Conservation (phyloP, 306 rosid genomes). For the Cercis canadensis region DNA sequence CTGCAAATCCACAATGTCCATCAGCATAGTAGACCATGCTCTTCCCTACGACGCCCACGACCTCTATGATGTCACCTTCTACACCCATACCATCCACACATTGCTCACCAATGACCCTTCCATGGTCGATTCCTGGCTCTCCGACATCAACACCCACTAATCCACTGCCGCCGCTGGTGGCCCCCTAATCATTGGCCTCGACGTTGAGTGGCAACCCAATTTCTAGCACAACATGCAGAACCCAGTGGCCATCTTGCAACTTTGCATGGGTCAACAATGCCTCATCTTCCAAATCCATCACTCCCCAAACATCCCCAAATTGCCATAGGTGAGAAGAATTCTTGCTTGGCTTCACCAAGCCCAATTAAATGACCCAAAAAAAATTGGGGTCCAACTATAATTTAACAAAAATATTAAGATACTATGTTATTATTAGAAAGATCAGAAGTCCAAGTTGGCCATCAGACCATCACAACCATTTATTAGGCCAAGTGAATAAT, state of each 20-base stretch:
- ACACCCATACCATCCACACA: conserved; percentile 34
- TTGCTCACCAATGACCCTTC: conserved; percentile 38
- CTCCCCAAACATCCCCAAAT: conserved; percentile 32
- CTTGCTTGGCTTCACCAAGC: too few species aligned
- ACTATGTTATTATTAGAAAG: too few species aligned
- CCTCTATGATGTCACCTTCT: conserved; percentile 39
- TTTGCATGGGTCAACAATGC: conserved; percentile 39
- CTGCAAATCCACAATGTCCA: conserved; percentile 12
- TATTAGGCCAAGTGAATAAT: too few species aligned
- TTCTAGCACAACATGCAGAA: conserved; percentile 9
- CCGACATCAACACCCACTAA: neutral
- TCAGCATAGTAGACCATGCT: neutral
- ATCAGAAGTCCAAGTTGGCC: too few species aligned
- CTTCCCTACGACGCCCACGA: conserved; percentile 42
- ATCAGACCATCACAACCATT: too few species aligned
- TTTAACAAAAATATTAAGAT: too few species aligned
- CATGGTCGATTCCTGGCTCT: conserved; percentile 45
- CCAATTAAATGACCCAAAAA: too few species aligned
- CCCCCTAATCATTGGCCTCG: conserved; percentile 38
- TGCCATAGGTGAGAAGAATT: too few species aligned
- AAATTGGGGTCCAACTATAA: too few species aligned
- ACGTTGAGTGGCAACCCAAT: conserved; percentile 59
- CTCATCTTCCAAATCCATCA: conserved; percentile 50
- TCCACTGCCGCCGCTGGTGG: neutral
- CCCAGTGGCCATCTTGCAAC: conserved; percentile 39